A percentile compares a stretch with the other conserved stretches of the same genome.
phyloP scores from a whole-genome alignment of 257 asterid genomes.

The Capsicum rhomboideum region DNA sequence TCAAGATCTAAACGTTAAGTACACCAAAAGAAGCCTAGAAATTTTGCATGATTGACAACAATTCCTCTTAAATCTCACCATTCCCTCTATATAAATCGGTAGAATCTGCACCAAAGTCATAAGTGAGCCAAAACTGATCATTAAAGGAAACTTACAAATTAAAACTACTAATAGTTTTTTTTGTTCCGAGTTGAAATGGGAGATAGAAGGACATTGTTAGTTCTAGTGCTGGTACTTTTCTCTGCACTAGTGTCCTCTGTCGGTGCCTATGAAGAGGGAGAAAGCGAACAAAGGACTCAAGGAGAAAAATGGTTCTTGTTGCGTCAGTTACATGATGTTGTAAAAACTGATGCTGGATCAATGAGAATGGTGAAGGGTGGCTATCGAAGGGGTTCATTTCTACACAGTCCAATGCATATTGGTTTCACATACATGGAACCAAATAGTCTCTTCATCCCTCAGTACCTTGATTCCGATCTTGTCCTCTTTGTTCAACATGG shows the following conservation, averaged over 20 bases:
- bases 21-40: background rate
- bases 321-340: constrained; percentile 42
- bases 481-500: constrained; percentile 76
- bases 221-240: constrained; percentile 20
- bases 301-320: constrained; percentile 35
- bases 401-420: constrained; percentile 38
- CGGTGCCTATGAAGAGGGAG: constrained; percentile 1
- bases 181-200: background rate
- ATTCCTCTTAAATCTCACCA: constrained; percentile 2
- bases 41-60: constrained; percentile 52
- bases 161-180: background rate
- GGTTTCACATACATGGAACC: constrained; percentile 94
- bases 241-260: constrained; percentile 11
- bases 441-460: constrained; percentile 64
- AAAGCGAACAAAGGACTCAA: constrained; percentile 12
- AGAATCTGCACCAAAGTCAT: background rate
- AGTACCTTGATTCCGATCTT: constrained; percentile 74
- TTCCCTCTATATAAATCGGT: constrained; percentile 7
- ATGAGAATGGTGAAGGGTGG: constrained; percentile 53
- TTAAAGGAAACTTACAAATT: background rate
- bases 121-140: background rate
- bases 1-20: background rate
- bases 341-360: constrained; percentile 57
- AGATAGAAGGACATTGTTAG: constrained; percentile 1
- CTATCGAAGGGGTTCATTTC: background rate